Base-by-base conservation (phyloP, 1,284 basidiomycete genomes). In the Sphagnurus paluster region DNA sequence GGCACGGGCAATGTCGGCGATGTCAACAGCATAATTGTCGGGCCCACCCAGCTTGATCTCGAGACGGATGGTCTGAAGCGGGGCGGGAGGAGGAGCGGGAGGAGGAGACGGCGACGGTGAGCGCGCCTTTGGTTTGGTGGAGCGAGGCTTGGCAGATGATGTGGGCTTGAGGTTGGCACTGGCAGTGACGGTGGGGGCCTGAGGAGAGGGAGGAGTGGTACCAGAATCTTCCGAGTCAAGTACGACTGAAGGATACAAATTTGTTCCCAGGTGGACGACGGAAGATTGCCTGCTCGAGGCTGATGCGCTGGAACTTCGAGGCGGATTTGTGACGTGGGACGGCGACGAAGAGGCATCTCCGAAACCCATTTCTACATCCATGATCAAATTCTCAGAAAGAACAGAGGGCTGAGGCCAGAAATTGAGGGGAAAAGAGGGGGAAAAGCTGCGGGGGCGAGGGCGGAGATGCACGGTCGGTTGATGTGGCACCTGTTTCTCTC, bases 1-100 rank as follows among this genome's bases (percentile, higher is more conserved):
- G 4, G 73, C 77, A 51, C 80, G 79, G 10, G 86, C 74, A 20
- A 82, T 65, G 11, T 66, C 56, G 2, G 74, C 62, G 43, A 91
- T 76, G 58, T 88, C 81, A 46, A 90, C 79, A 48, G 85, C 82
- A 61, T 89, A 86, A 52, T 84, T 82, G 9, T 80, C 75, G 1
- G 83, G 82, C 0, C 85, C 84, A n/a, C 84, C 80, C 8, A 91
- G 76, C 9, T 50, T 61, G 57, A 91, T 85, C 2, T 82, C 71
- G 26, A 92, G 76, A 0, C 89, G 75, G 40, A 89, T 74, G 0
- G 87, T 90, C 48, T 75, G 68, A n/a, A 84, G 62, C 0, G 77
- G 82, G 1, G 72, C 75, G 4, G 74, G 75, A 1, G 75, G 68
- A 0, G 71, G 71, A 0, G 70, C 70, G 0, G 80, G 80, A 0